phyloP scores from a whole-genome alignment of 371 early-diverging fungal species.

The Batkoa obscura region DNA sequence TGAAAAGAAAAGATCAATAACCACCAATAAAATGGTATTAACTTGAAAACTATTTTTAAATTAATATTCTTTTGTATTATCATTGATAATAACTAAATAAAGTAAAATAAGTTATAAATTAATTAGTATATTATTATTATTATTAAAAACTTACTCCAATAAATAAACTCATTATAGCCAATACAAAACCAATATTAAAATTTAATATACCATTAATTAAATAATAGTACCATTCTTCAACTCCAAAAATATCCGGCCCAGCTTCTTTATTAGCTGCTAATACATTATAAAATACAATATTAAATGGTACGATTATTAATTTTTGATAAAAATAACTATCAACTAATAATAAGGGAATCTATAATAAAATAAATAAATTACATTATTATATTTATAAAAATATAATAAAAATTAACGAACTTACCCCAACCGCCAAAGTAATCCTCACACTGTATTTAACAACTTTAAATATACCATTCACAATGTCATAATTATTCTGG shows the following conservation, averaged over 20 bases:
- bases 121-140: not conserved
- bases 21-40: conserved; percentile 55
- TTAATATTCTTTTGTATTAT: too few species aligned
- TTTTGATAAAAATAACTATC: conserved; percentile 62
- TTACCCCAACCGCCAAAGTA: conserved; percentile 10
- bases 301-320: conserved; percentile 53
- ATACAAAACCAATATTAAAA: conserved; percentile 57
- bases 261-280: conserved; percentile 38
- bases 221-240: conserved; percentile 87
- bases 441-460: too few species aligned
- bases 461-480: too few species aligned
- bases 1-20: conserved; percentile 58
- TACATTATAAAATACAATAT: conserved; percentile 81
- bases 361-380: not conserved
- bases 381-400: not conserved
- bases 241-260: conserved; percentile 77
- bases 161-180: conserved; percentile 42
- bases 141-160: conserved; percentile 30
- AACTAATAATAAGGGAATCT: conserved; percentile 36
- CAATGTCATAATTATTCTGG: too few species aligned
- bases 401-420: not conserved
- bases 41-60: conserved; percentile 27
- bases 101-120: not conserved
- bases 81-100: too few species aligned
- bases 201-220: conserved; percentile 72